Conservation (phyloP, 2,329 filamentous ascomycete species). For the Penicillium glabrum region DNA sequence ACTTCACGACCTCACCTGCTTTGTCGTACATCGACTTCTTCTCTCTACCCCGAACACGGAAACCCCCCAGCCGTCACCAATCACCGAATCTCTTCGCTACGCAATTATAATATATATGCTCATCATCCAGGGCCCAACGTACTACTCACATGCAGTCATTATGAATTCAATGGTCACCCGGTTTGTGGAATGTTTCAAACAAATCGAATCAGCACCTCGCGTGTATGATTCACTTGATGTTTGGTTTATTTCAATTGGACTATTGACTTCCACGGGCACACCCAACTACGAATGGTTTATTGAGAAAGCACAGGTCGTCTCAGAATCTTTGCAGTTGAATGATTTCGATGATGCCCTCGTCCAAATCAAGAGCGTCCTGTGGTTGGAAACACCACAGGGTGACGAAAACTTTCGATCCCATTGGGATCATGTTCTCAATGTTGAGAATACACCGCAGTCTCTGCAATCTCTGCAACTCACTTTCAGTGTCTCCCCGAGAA, state of each 20-base stretch:
- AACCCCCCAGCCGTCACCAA: conserved; percentile 11
- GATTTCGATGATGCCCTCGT: conserved; percentile 9
- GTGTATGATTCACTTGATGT: conserved; percentile 31
- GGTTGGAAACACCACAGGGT: conserved; percentile 17
- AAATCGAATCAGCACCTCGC: conserved; percentile 7
- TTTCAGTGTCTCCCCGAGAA: not conserved
- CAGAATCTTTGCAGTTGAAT: conserved; percentile 10
- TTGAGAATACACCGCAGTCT: not conserved
- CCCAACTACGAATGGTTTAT: conserved; percentile 18
- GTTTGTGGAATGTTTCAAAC: conserved; percentile 34
- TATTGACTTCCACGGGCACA: conserved; percentile 31
- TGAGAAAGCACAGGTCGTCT: conserved; percentile 7
- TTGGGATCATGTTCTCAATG: conserved; percentile 17
- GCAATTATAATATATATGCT: conserved; percentile 54
- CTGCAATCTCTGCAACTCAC: not conserved
- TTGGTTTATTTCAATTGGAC: conserved; percentile 47
- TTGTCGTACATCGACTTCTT: conserved; percentile 54
- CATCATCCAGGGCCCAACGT: conserved; percentile 55
- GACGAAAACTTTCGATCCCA: conserved; percentile 19
- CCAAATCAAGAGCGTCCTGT: conserved; percentile 19
- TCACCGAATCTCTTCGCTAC: conserved; percentile 50
- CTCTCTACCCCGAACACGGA: conserved; percentile 4
- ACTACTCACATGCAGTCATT: conserved; percentile 53
- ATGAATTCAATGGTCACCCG: conserved; percentile 34
- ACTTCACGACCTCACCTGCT: conserved; percentile 58